Evolutionary conservation across 768 basidiomycete species (phyloP), one percentile per base, ranked within the genome.

Genomic region (Russula dissimulans): DNA sequence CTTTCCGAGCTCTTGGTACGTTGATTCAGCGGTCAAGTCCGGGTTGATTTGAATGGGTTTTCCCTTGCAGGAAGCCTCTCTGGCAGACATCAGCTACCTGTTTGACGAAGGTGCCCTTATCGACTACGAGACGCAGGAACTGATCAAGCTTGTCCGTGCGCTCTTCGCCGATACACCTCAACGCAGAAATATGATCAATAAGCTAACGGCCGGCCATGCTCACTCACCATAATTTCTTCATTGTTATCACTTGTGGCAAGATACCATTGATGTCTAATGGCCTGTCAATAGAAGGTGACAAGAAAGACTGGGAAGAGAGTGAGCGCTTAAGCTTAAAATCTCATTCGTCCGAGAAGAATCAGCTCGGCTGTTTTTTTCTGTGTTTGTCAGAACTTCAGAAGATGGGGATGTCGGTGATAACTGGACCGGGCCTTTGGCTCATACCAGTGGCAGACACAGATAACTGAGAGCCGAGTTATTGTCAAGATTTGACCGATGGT

Each of bases 71-170:
- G 91, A 93, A 72, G 94, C 92, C 1, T 91, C 91, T 36, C 83
- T 97, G 70, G 89, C 85, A 42, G 95, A 97, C 71, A 86, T 97
- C 54, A 85, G 86, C 31, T 95, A 95, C 71, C 81, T 97, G 9
- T 94, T 94, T 69, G 91, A 94, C 64, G 85, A 89, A 67, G 91
- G 94, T 10, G 86, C 90, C 5, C 75, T 97, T 64, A 85, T 95
- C 34, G 95, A 97, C 72, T 97, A 94, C 71, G 83, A 88, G 62
- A 79, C 86, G 8, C 82, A 88, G 32, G 95, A 97, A 71, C 76
- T 97, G 4, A 83, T 86, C 44, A 78, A 79, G 64, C 79, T 97
- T n/a, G 82, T 97, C 31, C 78, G 79, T 44, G 93, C 93, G 0
- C 77, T 97, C 49, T 97, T 97, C 70, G 87, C 91, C 29, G 93